Conservation (phyloP, 2,329 filamentous ascomycete genomes). For the Neonectria hederae region DNA sequence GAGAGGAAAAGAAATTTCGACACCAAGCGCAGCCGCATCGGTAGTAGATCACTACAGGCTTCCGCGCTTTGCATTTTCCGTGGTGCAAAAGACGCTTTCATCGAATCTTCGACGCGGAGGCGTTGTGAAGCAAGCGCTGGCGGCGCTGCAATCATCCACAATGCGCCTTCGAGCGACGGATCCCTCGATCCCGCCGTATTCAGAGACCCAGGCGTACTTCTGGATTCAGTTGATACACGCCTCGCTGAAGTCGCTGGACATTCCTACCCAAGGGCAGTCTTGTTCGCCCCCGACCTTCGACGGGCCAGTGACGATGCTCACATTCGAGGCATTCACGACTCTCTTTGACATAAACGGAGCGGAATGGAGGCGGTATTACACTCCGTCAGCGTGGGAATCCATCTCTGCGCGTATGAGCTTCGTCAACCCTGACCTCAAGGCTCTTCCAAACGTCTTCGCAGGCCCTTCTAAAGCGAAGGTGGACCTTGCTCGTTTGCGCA, state of each 20-base stretch:
- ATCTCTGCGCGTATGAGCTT: slow-evolving; percentile 42
- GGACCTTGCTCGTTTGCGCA: slow-evolving; percentile 28
- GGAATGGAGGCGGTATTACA: slow-evolving; percentile 45
- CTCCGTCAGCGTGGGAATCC: slow-evolving; percentile 36
- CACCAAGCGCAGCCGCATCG: neutral
- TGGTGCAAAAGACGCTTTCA: slow-evolving; percentile 38
- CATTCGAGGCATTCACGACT: slow-evolving; percentile 35
- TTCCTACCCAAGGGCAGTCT: neutral
- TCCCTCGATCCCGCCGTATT: slow-evolving; percentile 39
- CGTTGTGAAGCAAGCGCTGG: slow-evolving; percentile 41
- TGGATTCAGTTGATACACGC: slow-evolving; percentile 44
- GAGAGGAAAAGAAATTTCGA: neutral
- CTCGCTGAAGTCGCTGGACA: slow-evolving; percentile 28
- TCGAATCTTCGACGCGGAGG: slow-evolving; percentile 35
- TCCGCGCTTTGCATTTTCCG: slow-evolving; percentile 44
- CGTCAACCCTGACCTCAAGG: slow-evolving; percentile 39
- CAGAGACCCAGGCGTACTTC: slow-evolving; percentile 47
- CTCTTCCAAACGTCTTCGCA: slow-evolving; percentile 40
- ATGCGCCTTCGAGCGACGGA: slow-evolving; percentile 35
- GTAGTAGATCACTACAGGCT: slow-evolving; percentile 35
- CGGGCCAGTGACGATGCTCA: slow-evolving; percentile 14
- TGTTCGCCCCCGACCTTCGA: neutral
- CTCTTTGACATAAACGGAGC: slow-evolving; percentile 36
- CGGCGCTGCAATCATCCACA: slow-evolving; percentile 35
- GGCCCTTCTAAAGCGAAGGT: slow-evolving; percentile 30